These are phyloP conservation scores for Cordyceps militaris DNA, from an alignment of 2,329 filamentous ascomycete genomes.

Conservation along the genomic window DNA sequence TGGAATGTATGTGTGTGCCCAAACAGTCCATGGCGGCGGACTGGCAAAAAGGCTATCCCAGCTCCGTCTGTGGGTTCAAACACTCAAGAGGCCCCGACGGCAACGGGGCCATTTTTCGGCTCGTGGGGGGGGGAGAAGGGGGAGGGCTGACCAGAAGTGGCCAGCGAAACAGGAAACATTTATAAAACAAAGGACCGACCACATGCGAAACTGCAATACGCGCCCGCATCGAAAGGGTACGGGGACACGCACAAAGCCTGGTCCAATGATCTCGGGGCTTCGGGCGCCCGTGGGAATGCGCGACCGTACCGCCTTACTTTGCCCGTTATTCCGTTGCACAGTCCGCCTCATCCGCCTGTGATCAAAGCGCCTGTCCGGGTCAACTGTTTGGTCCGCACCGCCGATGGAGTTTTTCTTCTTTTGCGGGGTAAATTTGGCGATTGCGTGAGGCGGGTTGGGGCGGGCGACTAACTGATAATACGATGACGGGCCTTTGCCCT, in stretches of 20 bases:
- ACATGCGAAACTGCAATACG: not conserved
- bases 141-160: not conserved
- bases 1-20: not conserved
- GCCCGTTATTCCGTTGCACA: no score
- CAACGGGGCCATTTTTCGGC: not conserved
- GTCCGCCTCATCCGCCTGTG: not conserved
- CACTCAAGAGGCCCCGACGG: not conserved
- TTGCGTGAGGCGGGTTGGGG: not conserved
- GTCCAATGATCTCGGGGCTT: no score
- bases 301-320: no score
- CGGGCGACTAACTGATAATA: no score
- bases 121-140: not conserved
- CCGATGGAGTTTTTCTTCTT: not conserved
- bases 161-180: not conserved
- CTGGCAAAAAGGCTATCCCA: not conserved
- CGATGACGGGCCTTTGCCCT: not conserved
- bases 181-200: not conserved
- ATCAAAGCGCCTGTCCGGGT: not conserved
- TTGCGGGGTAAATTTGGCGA: not conserved
- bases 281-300: not conserved
- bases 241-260: no score
- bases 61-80: constrained; percentile 2
- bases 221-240: not conserved
- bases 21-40: not conserved
- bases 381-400: not conserved